phyloP scores from a whole-genome alignment of 176 grass and related monocot genomes.

The Rhynchospora pubera region DNA sequence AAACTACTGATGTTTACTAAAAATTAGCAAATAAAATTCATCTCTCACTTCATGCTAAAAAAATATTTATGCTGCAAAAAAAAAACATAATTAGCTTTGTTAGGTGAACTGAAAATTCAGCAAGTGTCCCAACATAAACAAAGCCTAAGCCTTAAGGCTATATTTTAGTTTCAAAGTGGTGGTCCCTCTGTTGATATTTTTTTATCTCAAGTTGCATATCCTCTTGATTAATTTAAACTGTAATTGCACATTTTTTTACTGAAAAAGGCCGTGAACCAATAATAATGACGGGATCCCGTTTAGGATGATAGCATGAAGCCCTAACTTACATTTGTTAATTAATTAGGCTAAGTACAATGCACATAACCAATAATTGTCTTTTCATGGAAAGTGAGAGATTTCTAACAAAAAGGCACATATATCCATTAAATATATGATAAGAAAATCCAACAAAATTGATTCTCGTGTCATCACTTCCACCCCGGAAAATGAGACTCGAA shows the following conservation, averaged over 20 bases:
- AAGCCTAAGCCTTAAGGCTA: not conserved
- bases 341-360: not conserved
- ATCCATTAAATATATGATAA: constrained; percentile 17
- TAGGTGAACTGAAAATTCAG: not conserved
- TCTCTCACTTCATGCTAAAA: not conserved
- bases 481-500: not conserved
- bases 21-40: not conserved
- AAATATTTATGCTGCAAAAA: not conserved
- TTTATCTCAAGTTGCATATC: not conserved
- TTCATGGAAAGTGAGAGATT: not conserved
- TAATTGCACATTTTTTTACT: not conserved
- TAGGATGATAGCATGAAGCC: not conserved
- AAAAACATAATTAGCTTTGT: not conserved
- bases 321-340: not conserved
- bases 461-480: constrained; percentile 2
- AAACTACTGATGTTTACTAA: not conserved
- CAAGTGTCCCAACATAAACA: not conserved
- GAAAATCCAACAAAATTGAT: constrained; percentile 18
- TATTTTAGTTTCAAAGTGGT: not conserved
- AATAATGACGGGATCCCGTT: not conserved
- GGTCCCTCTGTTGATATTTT: not conserved
- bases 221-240: not conserved
- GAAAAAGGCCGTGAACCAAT: not conserved
- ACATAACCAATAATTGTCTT: not conserved
- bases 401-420: not conserved